Percentiles rank a stretch among this genome's conserved stretches.
Conservation (phyloP, 1,139 yeast genomes). For the Saccharomycopsis hybrid region DNA sequence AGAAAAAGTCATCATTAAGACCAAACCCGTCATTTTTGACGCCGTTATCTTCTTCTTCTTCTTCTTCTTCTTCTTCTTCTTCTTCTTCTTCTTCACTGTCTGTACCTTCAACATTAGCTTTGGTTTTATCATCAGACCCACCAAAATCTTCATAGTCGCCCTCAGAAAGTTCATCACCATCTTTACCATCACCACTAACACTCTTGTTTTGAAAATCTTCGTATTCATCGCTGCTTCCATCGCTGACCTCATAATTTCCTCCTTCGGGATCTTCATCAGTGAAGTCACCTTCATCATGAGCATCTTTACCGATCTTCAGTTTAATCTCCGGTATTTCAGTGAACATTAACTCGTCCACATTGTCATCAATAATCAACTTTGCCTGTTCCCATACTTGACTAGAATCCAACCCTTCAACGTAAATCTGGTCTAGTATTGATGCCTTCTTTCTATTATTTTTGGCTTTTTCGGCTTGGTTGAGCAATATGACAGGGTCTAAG, state of each 20-base stretch:
- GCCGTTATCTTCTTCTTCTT: conserved; percentile 24
- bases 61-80: conserved; percentile 24
- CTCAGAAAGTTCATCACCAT: too few relatives aligned
- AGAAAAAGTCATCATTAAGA: conserved; percentile 78
- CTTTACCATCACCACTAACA: too few relatives aligned
- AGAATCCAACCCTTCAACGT: conserved; percentile 81
- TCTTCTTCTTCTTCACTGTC: too few relatives aligned
- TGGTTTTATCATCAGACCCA: too few relatives aligned
- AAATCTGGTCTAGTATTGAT: conserved; percentile 75
- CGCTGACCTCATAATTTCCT: conserved; percentile 25
- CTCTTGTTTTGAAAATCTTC: conserved; percentile 22
- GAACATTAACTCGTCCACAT: conserved; percentile 50
- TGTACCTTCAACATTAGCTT: too few relatives aligned
- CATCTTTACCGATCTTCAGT: conserved; percentile 26
- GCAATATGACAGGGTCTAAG: conserved; percentile 13
- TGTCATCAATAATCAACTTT: conserved; percentile 71
- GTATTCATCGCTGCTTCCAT: conserved; percentile 18
- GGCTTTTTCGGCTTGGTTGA: conserved; percentile 1
- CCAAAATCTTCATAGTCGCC: too few relatives aligned
- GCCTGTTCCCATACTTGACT: conserved; percentile 94
- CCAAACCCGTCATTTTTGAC: conserved; percentile 40
- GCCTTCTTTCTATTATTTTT: conserved; percentile 30
- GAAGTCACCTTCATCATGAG: conserved; percentile 24
- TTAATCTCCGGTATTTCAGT: conserved; percentile 40
- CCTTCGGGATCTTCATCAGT: too few relatives aligned